Percentiles rank a stretch among this genome's conserved stretches.
These are phyloP conservation scores for Amaranthus hypochondriacus DNA, from an alignment of 148 eudicot genomes.

Conservation along the genomic window DNA sequence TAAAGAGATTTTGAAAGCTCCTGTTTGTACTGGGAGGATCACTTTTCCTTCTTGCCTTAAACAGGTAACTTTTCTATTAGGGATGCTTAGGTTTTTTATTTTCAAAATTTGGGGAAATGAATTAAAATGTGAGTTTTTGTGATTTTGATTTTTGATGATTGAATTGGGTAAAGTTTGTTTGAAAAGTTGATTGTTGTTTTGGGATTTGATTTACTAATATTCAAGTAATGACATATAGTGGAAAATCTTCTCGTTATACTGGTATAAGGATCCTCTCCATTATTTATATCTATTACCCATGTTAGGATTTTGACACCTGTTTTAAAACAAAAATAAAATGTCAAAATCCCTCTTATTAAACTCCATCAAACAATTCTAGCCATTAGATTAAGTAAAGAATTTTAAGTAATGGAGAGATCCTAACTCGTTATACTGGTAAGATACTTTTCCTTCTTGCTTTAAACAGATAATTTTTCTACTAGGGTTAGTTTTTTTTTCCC, in stretches of 20 bases:
- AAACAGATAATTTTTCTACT: conserved; percentile 47
- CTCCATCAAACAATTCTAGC: too few species aligned
- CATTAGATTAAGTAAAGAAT: too few species aligned
- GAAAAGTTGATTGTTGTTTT: not conserved
- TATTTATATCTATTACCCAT: too few species aligned
- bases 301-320: too few species aligned
- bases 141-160: not conserved
- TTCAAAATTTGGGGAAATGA: not conserved
- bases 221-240: too few species aligned
- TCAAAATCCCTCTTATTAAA: too few species aligned
- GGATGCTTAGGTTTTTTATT: not conserved
- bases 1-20: conserved; percentile 42
- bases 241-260: too few species aligned
- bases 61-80: conserved; percentile 36
- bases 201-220: not conserved
- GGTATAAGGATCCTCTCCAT: too few species aligned
- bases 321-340: too few species aligned
- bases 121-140: not conserved
- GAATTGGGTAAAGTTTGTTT: not conserved
- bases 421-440: conserved; percentile 28
- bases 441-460: conserved; percentile 88
- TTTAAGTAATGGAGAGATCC: too few species aligned
- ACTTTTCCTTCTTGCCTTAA: conserved; percentile 88
- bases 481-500: not conserved
- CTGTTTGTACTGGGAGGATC: conserved; percentile 44